Evolutionary conservation across 1,139 yeast genomes (phyloP).

Genomic region (Debaryomyces subglobosus): DNA sequence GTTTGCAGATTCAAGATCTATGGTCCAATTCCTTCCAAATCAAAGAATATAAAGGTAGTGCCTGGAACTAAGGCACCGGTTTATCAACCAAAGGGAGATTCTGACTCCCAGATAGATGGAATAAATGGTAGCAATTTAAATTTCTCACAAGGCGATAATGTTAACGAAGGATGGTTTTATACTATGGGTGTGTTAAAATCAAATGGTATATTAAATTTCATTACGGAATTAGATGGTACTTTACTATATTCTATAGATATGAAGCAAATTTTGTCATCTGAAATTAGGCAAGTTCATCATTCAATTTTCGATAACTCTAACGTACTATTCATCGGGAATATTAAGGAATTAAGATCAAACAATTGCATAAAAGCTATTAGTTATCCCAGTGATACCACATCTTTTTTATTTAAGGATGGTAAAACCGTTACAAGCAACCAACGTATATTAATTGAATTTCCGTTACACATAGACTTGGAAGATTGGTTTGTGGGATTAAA

Average conservation of each 20-base stretch:
- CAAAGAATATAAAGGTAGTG: slow-evolving; percentile 43
- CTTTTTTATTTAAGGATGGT: slow-evolving; percentile 39
- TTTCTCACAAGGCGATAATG: slow-evolving; percentile 16
- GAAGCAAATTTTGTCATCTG: slow-evolving; percentile 58
- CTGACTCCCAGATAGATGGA: slow-evolving; percentile 4
- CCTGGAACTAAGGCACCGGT: slow-evolving; percentile 52
- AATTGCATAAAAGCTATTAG: slow-evolving; percentile 40
- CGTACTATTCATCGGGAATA: slow-evolving; percentile 60
- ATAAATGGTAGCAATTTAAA: slow-evolving; percentile 6
- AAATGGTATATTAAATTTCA: slow-evolving; percentile 64
- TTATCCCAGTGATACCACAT: slow-evolving; percentile 24
- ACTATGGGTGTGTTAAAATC: slow-evolving; percentile 75
- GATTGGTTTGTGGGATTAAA: slow-evolving; percentile 82
- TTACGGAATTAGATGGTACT: slow-evolving; percentile 69
- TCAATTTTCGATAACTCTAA: slow-evolving; percentile 66
- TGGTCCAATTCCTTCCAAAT: slow-evolving; percentile 58
- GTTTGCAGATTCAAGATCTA: slow-evolving; percentile 68
- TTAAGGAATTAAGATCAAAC: slow-evolving; percentile 53
- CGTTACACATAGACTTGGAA: slow-evolving; percentile 71
- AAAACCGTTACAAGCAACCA: slow-evolving; percentile 38
- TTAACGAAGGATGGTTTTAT: slow-evolving; percentile 69
- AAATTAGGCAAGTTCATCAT: slow-evolving; percentile 67
- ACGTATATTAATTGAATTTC: slow-evolving; percentile 61
- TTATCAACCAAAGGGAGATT: slow-evolving; percentile 29
- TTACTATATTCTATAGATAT: slow-evolving; percentile 66